Evolutionary conservation across 2,329 filamentous ascomycete species (phyloP).

Genomic region (Curvularia verruculosa): DNA sequence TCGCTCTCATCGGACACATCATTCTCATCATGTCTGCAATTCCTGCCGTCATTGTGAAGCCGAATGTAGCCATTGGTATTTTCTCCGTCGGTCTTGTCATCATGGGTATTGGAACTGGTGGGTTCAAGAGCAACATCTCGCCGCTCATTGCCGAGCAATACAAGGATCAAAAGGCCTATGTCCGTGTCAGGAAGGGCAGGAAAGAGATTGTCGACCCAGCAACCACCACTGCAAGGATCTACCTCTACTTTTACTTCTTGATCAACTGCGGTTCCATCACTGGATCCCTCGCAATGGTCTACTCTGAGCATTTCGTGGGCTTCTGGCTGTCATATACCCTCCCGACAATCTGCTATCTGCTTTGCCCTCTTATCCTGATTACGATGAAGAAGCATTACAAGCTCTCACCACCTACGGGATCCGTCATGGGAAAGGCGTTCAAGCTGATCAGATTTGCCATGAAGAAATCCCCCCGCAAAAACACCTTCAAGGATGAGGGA

Average conservation of each 20-base stretch:
- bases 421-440: constrained; percentile 71
- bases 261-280: constrained; percentile 49
- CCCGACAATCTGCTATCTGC: constrained; percentile 68
- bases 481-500: constrained; percentile 29
- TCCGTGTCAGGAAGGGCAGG: constrained; percentile 48
- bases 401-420: constrained; percentile 70
- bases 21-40: constrained; percentile 63
- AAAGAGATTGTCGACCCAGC: constrained; percentile 70
- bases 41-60: constrained; percentile 57
- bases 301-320: constrained; percentile 50
- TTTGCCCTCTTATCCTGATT: constrained; percentile 63
- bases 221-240: constrained; percentile 71
- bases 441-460: constrained; percentile 61
- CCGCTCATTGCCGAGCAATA: constrained; percentile 66
- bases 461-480: constrained; percentile 30
- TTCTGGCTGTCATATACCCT: constrained; percentile 76
- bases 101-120: constrained; percentile 70
- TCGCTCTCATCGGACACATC: constrained; percentile 64
- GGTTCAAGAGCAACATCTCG: constrained; percentile 71
- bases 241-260: constrained; percentile 44
- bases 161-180: constrained; percentile 38
- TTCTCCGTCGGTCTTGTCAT: constrained; percentile 65
- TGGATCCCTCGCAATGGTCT: constrained; percentile 48
- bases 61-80: constrained; percentile 58
- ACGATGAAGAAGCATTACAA: constrained; percentile 70